Percentiles rank a stretch among this genome's conserved stretches.
phyloP scores from a whole-genome alignment of 345 rosid species.

The Cardamine resedifolia region DNA sequence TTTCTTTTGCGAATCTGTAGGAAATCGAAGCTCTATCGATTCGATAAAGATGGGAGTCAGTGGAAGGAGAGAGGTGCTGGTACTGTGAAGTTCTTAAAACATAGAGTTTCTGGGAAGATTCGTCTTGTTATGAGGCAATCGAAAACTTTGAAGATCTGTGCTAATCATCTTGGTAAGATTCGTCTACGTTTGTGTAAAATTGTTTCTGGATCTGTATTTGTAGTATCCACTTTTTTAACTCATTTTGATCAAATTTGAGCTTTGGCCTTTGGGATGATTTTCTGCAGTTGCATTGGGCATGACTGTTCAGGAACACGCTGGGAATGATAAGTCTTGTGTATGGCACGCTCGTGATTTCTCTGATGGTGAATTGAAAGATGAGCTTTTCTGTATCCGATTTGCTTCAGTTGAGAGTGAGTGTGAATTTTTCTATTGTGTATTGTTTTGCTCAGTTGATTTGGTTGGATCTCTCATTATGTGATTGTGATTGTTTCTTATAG shows the following conservation, averaged over 20 bases:
- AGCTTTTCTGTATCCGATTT: constrained; percentile 77
- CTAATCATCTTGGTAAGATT: constrained; percentile 75
- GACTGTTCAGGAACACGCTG: constrained; percentile 69
- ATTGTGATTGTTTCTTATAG: not conserved
- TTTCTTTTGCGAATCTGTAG: constrained; percentile 42
- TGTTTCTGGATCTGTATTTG: constrained; percentile 8
- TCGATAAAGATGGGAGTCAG: constrained; percentile 74
- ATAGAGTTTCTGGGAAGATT: constrained; percentile 64
- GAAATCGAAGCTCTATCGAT: constrained; percentile 84
- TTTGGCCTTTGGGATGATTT: not conserved
- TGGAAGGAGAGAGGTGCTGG: constrained; percentile 98
- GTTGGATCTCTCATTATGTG: not conserved
- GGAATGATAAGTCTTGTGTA: constrained; percentile 70
- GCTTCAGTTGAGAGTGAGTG: constrained; percentile 66
- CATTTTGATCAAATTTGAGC: not conserved
- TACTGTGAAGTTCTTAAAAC: constrained; percentile 79
- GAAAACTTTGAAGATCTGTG: constrained; percentile 93
- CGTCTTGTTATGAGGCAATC: constrained; percentile 91
- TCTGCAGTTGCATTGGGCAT: constrained; percentile 48
- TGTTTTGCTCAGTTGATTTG: not conserved
- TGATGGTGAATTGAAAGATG: constrained; percentile 71
- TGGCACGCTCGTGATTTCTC: constrained; percentile 72
- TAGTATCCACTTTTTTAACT: not conserved
- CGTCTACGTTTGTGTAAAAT: not conserved
- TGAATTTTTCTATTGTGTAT: not conserved